Conservation (phyloP, 2,329 filamentous ascomycete genomes). For the Diaporthe citri region DNA sequence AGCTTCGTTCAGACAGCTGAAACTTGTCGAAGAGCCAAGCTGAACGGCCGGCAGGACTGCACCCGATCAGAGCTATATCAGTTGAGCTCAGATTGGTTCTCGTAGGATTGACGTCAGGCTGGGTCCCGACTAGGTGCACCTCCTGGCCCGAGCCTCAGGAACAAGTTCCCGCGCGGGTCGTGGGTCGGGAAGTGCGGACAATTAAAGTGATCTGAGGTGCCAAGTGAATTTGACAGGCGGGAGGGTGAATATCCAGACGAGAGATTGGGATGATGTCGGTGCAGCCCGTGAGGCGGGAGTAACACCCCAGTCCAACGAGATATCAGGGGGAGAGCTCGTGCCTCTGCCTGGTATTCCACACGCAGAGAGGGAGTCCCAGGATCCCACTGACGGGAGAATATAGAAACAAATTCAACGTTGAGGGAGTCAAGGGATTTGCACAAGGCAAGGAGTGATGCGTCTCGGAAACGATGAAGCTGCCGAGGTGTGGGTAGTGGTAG, state of each 20-base stretch:
- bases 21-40: not conserved
- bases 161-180: slow-evolving; percentile 28
- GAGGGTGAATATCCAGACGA: slow-evolving; percentile 16
- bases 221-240: not conserved
- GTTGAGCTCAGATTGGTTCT: slow-evolving; percentile 12
- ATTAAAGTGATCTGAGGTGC: slow-evolving; percentile 8
- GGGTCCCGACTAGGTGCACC: slow-evolving; percentile 31
- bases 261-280: slow-evolving; percentile 18
- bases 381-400: slow-evolving; percentile 19
- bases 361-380: slow-evolving; percentile 3
- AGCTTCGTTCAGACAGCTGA: not conserved
- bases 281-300: slow-evolving; percentile 15
- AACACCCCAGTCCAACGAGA: not conserved
- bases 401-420: slow-evolving; percentile 31
- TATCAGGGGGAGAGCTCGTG: slow-evolving; percentile 10
- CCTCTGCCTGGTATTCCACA: slow-evolving; percentile 1
- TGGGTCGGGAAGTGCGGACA: slow-evolving; percentile 17
- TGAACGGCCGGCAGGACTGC: not conserved
- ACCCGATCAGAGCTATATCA: not conserved
- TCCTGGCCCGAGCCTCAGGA: slow-evolving; percentile 35
- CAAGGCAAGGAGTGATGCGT: slow-evolving; percentile 20
- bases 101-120: slow-evolving; percentile 35
- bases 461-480: slow-evolving; percentile 20
- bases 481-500: slow-evolving; percentile 29
- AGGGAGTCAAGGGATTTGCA: slow-evolving; percentile 35